Evolutionary conservation across 2,329 filamentous ascomycete species (phyloP), one percentile per base, ranked within the genome.

Genomic region (Colletotrichum sp.): DNA sequence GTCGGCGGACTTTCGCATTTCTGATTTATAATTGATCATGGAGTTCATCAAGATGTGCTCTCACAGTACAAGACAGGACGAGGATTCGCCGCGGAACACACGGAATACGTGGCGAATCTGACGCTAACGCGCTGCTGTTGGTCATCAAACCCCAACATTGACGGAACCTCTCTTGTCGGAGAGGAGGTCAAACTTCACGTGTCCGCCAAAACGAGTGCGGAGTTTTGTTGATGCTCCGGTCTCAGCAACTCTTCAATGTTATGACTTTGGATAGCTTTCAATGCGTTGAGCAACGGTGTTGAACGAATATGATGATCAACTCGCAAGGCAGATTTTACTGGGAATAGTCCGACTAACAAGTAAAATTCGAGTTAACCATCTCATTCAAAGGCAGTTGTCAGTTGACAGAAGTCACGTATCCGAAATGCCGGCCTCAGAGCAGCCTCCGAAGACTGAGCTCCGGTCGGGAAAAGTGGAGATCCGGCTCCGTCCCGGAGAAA

Each of bases 341-440:
- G 18, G 1, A 44, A 1, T 10, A n/a, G 39, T 10, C 16, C 5
- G 18, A 10, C 1, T 10, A 1, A n/a, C 8, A 44, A n/a, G 8
- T 6, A 0, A 6, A n/a, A n/a, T 3, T 10, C 39, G 6, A 44
- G 0, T 0, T n/a, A 10, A 12, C 1, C 8, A 44, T 44, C 39
- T n/a, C 8, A 10, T n/a, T 12, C 8, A n/a, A 44, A n/a, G 5
- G 16, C 5, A 44, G 3, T 44, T 44, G 0, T 10, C 18, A 44
- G 39, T n/a, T 10, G 39, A 10, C 0, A 44, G 5, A 44, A 44
- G 18, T n/a, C 5, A n/a, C 8, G 39, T 6, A n/a, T n/a, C 39
- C 39, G 2, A 4, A n/a, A 44, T 44, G 18, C 18, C 39, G 39
- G 18, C 39, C 5, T n/a, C 39, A n/a, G 0, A 2, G 39, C 39